A percentile compares a stretch with the other conserved stretches of the same genome.
Evolutionary conservation across 2,329 filamentous ascomycete species (phyloP).

Genomic region (Penicillium nordicum): DNA sequence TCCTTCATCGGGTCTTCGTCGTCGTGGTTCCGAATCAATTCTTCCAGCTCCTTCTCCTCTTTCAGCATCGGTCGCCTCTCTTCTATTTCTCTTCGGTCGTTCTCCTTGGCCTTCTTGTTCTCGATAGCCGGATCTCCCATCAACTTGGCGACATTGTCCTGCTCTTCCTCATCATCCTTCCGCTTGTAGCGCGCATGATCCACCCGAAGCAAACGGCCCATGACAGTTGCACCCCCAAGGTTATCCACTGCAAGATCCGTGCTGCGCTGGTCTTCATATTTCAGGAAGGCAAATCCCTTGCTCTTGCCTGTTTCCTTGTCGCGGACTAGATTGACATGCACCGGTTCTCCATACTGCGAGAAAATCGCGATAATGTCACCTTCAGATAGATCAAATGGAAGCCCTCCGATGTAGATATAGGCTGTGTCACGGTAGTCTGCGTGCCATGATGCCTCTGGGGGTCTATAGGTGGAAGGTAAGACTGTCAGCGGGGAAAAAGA

Average conservation of each 20-base stretch:
- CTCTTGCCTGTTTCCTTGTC: conserved; percentile 97
- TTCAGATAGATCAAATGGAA: conserved; percentile 89
- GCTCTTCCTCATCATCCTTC: conserved; percentile 65
- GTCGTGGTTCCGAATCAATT: conserved; percentile 74
- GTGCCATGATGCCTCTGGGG: conserved; percentile 89
- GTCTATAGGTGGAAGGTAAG: conserved; percentile 46
- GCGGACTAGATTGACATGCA: conserved; percentile 84
- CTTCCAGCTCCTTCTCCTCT: conserved; percentile 76
- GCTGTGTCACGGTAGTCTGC: conserved; percentile 96
- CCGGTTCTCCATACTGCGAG: conserved; percentile 93
- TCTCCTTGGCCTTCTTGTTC: conserved; percentile 32
- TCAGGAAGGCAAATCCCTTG: conserved; percentile 90
- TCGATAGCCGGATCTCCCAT: conserved; percentile 45
- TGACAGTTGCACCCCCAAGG: conserved; percentile 77
- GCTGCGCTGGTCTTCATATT: conserved; percentile 96
- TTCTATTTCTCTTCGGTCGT: conserved; percentile 43
- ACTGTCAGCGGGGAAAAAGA: conserved; percentile 6
- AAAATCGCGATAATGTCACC: conserved; percentile 96
- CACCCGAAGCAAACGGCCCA: conserved; percentile 76
- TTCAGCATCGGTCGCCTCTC: conserved; percentile 63
- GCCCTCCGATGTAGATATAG: conserved; percentile 91
- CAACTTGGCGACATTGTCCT: conserved; percentile 48
- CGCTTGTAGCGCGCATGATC: conserved; percentile 92
- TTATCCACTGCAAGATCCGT: conserved; percentile 97
- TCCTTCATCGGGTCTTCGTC: conserved; percentile 98